These are phyloP conservation scores for Cairneyella variabilis DNA, from an alignment of 495 filamentous ascomycete genomes.

Conservation along the genomic window DNA sequence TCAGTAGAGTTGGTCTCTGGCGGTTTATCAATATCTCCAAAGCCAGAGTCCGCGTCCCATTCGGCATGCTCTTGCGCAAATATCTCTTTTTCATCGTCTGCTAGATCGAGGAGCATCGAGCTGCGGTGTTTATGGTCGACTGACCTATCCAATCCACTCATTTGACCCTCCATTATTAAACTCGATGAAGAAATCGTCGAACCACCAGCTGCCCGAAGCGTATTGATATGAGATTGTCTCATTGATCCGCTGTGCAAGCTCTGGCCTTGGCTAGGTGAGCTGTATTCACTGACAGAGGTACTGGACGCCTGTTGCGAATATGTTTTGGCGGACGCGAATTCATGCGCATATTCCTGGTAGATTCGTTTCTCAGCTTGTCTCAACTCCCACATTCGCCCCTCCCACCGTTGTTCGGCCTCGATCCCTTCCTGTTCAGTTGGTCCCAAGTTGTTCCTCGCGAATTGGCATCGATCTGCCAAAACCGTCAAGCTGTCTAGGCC, in stretches of 20 bases:
- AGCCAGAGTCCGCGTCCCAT: slow-evolving; percentile 10
- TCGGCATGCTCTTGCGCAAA: background rate
- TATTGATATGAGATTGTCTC: no score
- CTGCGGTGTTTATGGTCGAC: background rate
- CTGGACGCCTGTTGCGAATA: no score
- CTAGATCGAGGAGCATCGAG: background rate
- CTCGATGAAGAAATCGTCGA: no score
- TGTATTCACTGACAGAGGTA: no score
- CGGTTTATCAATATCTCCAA: slow-evolving; percentile 7
- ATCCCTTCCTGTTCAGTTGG: slow-evolving; percentile 18
- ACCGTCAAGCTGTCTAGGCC: background rate
- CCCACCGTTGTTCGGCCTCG: slow-evolving; percentile 19
- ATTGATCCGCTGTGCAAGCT: no score
- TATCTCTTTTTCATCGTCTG: background rate
- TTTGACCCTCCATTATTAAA: no score
- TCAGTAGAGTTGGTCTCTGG: background rate
- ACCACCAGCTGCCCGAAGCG: no score
- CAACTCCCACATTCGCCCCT: slow-evolving; percentile 11
- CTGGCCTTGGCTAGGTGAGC: no score
- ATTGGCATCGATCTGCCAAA: slow-evolving; percentile 9
- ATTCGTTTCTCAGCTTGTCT: slow-evolving; percentile 2
- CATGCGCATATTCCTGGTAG: background rate
- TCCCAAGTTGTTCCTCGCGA: slow-evolving; percentile 12
- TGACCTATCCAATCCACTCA: no score
- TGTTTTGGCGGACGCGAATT: background rate